These are phyloP conservation scores for Botrytis deweyae DNA, from an alignment of 2,329 filamentous ascomycete species.

Conservation along the genomic window DNA sequence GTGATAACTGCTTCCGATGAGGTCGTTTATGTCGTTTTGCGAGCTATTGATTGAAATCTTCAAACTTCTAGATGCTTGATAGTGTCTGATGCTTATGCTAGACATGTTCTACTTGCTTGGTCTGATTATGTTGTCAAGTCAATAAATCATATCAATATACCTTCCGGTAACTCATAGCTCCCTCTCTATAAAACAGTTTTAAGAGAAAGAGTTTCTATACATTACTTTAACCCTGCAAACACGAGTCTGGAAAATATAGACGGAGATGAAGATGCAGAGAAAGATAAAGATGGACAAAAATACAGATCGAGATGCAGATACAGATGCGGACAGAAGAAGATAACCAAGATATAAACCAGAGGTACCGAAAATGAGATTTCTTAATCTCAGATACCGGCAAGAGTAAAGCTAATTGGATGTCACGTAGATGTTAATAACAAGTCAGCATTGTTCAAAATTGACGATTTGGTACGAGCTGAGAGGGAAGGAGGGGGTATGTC, in stretches of 20 bases:
- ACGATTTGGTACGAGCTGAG: background rate
- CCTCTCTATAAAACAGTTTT: too few species aligned
- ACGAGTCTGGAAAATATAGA: fast-evolving
- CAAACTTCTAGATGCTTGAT: too few species aligned
- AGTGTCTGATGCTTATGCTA: too few species aligned
- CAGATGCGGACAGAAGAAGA: background rate
- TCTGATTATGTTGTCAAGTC: too few species aligned
- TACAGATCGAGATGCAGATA: background rate
- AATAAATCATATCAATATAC: too few species aligned
- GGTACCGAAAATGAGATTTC: background rate
- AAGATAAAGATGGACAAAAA: too few species aligned
- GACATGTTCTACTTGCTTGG: too few species aligned
- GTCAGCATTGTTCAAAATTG: fast-evolving
- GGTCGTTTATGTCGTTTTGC: background rate
- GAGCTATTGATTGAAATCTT: background rate
- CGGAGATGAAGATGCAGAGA: too few species aligned
- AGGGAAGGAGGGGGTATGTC: background rate
- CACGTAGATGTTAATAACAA: background rate
- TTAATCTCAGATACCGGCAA: background rate
- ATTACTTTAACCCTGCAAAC: fast-evolving
- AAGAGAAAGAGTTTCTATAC: background rate
- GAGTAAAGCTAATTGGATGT: background rate
- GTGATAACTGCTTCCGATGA: too few species aligned
- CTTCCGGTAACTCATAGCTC: too few species aligned
- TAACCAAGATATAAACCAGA: background rate